Base-by-base conservation (phyloP, 2,329 filamentous ascomycete species). In the Phaeosphaeriaceae sp. region DNA sequence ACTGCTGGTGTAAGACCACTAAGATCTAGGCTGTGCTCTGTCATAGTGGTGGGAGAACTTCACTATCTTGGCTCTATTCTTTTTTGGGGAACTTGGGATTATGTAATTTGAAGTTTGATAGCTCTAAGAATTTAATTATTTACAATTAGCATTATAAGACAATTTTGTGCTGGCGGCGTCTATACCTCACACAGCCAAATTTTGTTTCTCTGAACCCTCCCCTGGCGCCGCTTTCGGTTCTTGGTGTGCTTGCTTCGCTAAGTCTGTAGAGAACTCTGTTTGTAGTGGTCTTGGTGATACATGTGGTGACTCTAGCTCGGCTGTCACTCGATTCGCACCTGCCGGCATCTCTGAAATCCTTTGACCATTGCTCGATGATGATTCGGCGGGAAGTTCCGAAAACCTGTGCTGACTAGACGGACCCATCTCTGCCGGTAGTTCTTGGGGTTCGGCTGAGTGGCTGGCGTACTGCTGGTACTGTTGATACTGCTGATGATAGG, bases 331-430 rank as follows among this genome's bases (percentile, higher is more conserved):
- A 13, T 20, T 26, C 15, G 38, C 40, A 32, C 48, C 54, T 7
- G 54, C 59, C 15, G 64, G 61, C 12, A 66, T 48, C 32, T 64
- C 63, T 1, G 64, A 65, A 18, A 56, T 56, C 16, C 54, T 52
- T 16, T 61, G 48, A 7, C 43, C 42, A 21, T 34, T 35, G 20
- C 20, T 42, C 11, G 43, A 37, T 4, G 57, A 52, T 20, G 35
- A 33, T 3, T 55, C 56, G 11, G 57, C 63, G n/a, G 61, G 64
- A 13, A 68, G 58, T 46, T 68, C 65, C 0, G 56, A 66, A 42
- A 48, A 61, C 38, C 54, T 56, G 26, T 55, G 34, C 11, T 48
- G 29, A 34, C 34, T 29, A 35, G 53, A 4, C 30, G 49, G 29
- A n/a, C 43, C 6, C 5, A 47, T 15, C 8, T 58, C 57, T 16